phyloP scores from a whole-genome alignment of 148 eudicot species.

The Agrostemma githago region DNA sequence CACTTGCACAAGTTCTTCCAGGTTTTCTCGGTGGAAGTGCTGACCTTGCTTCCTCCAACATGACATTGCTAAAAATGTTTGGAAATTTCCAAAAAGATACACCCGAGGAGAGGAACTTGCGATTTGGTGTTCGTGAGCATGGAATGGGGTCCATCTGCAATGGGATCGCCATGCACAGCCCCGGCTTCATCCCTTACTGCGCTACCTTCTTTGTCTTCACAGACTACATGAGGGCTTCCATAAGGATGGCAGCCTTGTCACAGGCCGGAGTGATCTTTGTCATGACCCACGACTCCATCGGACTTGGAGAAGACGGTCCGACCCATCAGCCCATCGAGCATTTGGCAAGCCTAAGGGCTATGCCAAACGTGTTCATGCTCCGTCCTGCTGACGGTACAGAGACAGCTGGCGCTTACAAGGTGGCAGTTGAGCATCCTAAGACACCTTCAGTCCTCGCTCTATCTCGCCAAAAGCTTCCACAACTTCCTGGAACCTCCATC shows the following conservation, averaged over 20 bases:
- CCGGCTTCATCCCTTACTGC: slow-evolving; percentile 85
- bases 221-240: slow-evolving; percentile 95
- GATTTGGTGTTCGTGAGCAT: slow-evolving; percentile 94
- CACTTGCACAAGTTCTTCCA: slow-evolving; percentile 80
- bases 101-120: slow-evolving; percentile 85
- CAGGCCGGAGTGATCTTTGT: slow-evolving; percentile 86
- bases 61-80: slow-evolving; percentile 85
- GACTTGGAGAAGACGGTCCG: slow-evolving; percentile 97
- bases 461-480: slow-evolving; percentile 81
- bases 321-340: slow-evolving; percentile 98
- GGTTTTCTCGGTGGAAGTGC: slow-evolving; percentile 97
- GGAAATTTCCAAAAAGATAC: slow-evolving; percentile 94
- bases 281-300: slow-evolving; percentile 99
- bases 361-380: slow-evolving; percentile 86
- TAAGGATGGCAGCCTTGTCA: slow-evolving; percentile 74
- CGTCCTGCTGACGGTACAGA: slow-evolving; percentile 99
- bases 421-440: slow-evolving; percentile 56
- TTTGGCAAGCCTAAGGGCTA: slow-evolving; percentile 96
- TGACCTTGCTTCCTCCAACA: slow-evolving; percentile 97
- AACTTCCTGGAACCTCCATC: slow-evolving; percentile 78
- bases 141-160: slow-evolving; percentile 95
- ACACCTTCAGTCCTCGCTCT: slow-evolving; percentile 85
- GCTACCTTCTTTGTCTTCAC: slow-evolving; percentile 98
- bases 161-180: slow-evolving; percentile 87
- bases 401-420: slow-evolving; percentile 85